These are phyloP conservation scores for Cutaneotrichosporon spelunceum DNA, from an alignment of 1,284 basidiomycete genomes.

Conservation along the genomic window DNA sequence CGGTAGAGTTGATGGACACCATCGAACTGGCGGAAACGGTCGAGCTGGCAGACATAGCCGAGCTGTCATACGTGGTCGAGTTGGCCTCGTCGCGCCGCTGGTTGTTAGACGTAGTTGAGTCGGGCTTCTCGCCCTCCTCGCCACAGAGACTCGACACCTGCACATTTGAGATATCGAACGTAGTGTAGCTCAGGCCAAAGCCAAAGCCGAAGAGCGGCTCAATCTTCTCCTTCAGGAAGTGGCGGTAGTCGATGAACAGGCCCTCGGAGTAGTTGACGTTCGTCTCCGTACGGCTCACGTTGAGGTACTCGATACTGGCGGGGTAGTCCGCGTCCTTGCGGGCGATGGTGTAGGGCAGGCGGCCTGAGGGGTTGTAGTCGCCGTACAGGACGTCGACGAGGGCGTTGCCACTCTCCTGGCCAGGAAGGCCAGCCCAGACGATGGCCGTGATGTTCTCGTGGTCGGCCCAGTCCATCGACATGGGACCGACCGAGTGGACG, in stretches of 20 bases:
- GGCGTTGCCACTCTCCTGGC: constrained; percentile 73
- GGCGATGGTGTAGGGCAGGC: constrained; percentile 77
- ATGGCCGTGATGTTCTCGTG: constrained; percentile 60
- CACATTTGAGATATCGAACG: constrained; percentile 59
- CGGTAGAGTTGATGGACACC: background rate
- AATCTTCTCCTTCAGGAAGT: constrained; percentile 67
- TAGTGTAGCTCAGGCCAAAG: constrained; percentile 78
- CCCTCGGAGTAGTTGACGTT: constrained; percentile 68
- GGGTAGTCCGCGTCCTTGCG: constrained; percentile 65
- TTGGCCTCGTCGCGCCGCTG: background rate
- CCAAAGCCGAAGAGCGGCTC: constrained; percentile 70
- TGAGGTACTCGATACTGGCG: constrained; percentile 56
- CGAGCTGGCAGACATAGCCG: background rate
- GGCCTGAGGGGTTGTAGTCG: constrained; percentile 67
- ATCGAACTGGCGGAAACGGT: too few species aligned
- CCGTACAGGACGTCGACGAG: constrained; percentile 60
- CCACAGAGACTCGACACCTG: background rate
- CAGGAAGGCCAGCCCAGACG: constrained; percentile 55
- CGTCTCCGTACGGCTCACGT: constrained; percentile 45
- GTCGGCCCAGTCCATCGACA: constrained; percentile 76
- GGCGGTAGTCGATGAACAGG: constrained; percentile 70
- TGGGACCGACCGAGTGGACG: constrained; percentile 70
- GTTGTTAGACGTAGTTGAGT: background rate
- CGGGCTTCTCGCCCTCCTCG: background rate
- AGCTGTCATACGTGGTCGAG: background rate